A percentile compares a stretch with the other conserved stretches of the same genome.
Evolutionary conservation across 2,329 filamentous ascomycete genomes (phyloP).

Genomic region (Xylariales sp.): DNA sequence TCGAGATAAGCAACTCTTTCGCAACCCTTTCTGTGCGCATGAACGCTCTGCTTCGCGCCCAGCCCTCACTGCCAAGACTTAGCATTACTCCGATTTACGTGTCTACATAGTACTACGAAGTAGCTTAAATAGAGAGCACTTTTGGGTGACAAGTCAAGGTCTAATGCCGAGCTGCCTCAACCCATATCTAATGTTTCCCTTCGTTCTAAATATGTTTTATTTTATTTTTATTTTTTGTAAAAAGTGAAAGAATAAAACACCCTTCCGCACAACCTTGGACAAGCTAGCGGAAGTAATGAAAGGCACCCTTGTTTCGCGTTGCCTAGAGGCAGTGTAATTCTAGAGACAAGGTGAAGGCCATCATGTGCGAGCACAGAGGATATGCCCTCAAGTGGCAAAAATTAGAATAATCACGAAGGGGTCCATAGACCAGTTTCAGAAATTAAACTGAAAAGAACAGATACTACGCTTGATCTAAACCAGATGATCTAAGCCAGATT

Average conservation of each 20-base stretch:
- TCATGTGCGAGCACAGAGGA: slow-evolving; percentile 79
- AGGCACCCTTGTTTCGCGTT: slow-evolving; percentile 66
- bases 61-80: not conserved
- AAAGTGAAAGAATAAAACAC: not conserved
- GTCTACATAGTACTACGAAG: too few relatives aligned
- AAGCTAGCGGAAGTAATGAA: slow-evolving; percentile 65
- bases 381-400: slow-evolving; percentile 67
- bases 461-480: slow-evolving; percentile 93
- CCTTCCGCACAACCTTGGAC: slow-evolving; percentile 67
- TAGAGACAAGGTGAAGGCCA: slow-evolving; percentile 73
- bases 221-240: too few relatives aligned
- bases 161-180: too few relatives aligned
- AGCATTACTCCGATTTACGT: too few relatives aligned
- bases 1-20: too few relatives aligned
- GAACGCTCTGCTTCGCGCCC: too few relatives aligned
- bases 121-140: too few relatives aligned
- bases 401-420: slow-evolving; percentile 83
- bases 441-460: slow-evolving; percentile 97
- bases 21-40: too few relatives aligned
- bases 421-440: slow-evolving; percentile 80
- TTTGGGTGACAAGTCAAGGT: too few relatives aligned
- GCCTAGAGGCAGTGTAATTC: slow-evolving; percentile 78
- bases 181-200: too few relatives aligned
- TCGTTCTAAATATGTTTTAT: not conserved
- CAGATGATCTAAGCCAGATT: slow-evolving; percentile 71